Evolutionary conservation across 2,329 filamentous ascomycete genomes (phyloP), one percentile per base, ranked within the genome.

Genomic region (Incumbomyces lentus): DNA sequence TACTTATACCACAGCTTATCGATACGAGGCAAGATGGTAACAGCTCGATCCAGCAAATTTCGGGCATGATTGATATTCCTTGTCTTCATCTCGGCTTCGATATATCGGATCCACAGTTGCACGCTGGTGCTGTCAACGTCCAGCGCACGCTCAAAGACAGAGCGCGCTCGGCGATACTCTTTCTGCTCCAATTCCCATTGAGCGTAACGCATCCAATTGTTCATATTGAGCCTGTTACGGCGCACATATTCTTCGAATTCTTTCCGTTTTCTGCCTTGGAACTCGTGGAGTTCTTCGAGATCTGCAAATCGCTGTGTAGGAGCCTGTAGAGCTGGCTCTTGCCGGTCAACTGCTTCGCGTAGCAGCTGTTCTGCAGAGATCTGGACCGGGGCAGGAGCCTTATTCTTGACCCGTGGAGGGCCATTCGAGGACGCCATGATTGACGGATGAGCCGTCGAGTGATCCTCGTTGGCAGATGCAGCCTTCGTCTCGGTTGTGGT

Each of bases 1-100:
- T 95, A 98, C 65, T 96, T 96, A 72, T 95, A 98, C 92, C 92
- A 98, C 30, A 98, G 71, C 73, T 96, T 96, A 64, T 96, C 88
- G 34, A 96, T 79, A 48, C 92, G 75, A 4, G 92, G 92, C 33
- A 95, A 71, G 47, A 93, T 86, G 1, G 88, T 88, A 44, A 96
- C 86, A n/a, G 92, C 89, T 46, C 92, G 82, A 64, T 98, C 92
- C 44, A 98, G 78, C 43, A 98, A 68, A 63, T 98, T 98, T 49
- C 92, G 76, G 30, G 92, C 89, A 74, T 96, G 90, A 64, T 95
- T 95, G 72, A 98, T 95, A 63, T 95, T 95, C 55, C 89, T 75
- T 52, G 75, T 82, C 68, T 93, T 93, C 84, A 98, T 95, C 74
- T 96, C 92, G 39, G 87, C 79, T 69, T 98, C 92, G 59, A 95